Evolutionary conservation across 805 yeast species (phyloP), one percentile per base, ranked within the genome.

Genomic region (Grigorovia transvaalensis): DNA sequence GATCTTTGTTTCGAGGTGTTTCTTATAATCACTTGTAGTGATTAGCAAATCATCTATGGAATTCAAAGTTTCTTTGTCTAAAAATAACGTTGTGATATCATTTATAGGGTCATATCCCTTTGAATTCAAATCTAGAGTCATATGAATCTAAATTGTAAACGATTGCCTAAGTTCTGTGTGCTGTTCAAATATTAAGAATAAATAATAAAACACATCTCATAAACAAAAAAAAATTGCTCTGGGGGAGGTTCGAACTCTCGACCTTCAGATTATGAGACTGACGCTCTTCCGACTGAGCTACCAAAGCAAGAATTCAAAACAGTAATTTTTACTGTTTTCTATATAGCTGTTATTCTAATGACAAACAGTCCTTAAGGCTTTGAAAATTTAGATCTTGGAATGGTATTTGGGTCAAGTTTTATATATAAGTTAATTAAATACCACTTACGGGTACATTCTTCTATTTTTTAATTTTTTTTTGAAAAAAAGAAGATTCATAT

Each of bases 71-170:
- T 74, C 73, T 2, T 85, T 80, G 3, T 74, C 68, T 4, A 74
- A 67, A 47, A 86, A 75, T 47, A 85, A 62, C 23, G 69, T 67
- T 41, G 72, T 68, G 17, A 85, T 68, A 59, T 82, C 85, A 2
- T 61, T 66, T 47, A 72, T 60, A 0, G 87, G 85, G 55, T 79
- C 77, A 58, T 82, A 83, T 38, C 71, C 69, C 3, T 59, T 52
- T 0, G 73, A 64, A 29, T 70, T 73, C 4, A 63, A 53, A 5
- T 54, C 55, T 68, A 65, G 63, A 13, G 17, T 17, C 8, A 15
- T 20, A 9, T 11, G 6, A 6, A 17, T n/a, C 12, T 19, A 23
- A 23, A 23, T 23, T 23, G 27, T 23, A 23, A 23, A 23, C 27
- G 27, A 23, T 23, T 23, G 27, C 27, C 6, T 23, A 23, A 23